Conservation (phyloP, 164 flowering plant species). For the Stephania japonica region DNA sequence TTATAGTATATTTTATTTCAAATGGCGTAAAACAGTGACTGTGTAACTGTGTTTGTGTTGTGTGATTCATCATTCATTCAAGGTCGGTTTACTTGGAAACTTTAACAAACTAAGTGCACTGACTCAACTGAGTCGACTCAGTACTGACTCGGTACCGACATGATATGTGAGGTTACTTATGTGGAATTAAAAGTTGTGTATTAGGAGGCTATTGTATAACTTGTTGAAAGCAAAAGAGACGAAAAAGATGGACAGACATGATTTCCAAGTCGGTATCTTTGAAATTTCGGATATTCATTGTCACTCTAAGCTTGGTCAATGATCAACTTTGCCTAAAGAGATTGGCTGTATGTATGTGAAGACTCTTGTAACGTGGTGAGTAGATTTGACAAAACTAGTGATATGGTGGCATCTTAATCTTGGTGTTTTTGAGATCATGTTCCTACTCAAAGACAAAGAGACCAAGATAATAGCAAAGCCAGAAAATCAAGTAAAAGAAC, state of each 20-base stretch:
- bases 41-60: too few species aligned
- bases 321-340: neutral
- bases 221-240: neutral
- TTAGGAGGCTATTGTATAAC: neutral
- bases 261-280: neutral
- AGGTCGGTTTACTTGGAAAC: neutral
- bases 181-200: neutral
- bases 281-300: neutral
- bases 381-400: neutral
- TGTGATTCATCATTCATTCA: neutral
- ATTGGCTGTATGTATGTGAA: too few species aligned
- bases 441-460: too few species aligned
- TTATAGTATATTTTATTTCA: neutral
- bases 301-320: neutral
- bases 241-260: too few species aligned
- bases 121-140: neutral
- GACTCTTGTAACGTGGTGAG: neutral
- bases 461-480: too few species aligned
- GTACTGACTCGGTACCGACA: neutral
- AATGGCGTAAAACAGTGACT: neutral
- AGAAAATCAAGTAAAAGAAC: too few species aligned
- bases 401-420: too few species aligned
- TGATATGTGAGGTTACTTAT: neutral
- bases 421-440: too few species aligned
- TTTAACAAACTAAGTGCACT: neutral